These are phyloP conservation scores for Ascobolus immersus DNA, from an alignment of 495 filamentous ascomycete genomes.

Conservation along the genomic window DNA sequence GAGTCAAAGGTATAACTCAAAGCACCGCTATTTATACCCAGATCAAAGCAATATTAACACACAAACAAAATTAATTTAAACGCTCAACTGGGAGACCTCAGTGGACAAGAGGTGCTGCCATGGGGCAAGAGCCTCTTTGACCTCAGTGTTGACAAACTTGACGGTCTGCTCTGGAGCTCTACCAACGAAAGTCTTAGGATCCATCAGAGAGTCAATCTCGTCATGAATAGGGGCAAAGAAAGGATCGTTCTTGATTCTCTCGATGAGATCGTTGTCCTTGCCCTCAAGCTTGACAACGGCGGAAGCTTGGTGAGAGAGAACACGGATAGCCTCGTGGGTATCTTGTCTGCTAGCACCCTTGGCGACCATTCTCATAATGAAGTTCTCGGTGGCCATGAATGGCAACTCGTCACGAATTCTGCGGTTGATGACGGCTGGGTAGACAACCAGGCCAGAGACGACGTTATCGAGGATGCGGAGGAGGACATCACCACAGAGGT, in stretches of 20 bases:
- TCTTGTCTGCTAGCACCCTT: slow-evolving; percentile 62
- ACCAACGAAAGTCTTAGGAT: slow-evolving; percentile 46
- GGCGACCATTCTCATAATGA: slow-evolving; percentile 66
- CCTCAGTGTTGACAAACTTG: slow-evolving; percentile 30
- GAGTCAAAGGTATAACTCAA: background rate
- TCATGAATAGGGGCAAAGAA: slow-evolving; percentile 66
- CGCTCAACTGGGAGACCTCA: slow-evolving; percentile 27
- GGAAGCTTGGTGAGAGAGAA: slow-evolving; percentile 65
- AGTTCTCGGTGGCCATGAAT: slow-evolving; percentile 67
- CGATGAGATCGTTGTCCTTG: slow-evolving; percentile 58
- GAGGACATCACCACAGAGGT: slow-evolving; percentile 61
- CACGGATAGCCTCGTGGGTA: slow-evolving; percentile 74
- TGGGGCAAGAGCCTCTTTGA: slow-evolving; percentile 26
- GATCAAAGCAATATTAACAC: background rate
- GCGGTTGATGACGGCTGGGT: slow-evolving; percentile 47
- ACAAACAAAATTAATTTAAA: slow-evolving; percentile 17
- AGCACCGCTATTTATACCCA: background rate
- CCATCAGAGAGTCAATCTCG: slow-evolving; percentile 50
- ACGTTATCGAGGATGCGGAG: slow-evolving; percentile 65
- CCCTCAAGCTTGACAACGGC: slow-evolving; percentile 59
- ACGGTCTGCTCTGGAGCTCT: slow-evolving; percentile 31
- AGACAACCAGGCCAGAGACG: slow-evolving; percentile 57
- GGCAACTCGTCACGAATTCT: slow-evolving; percentile 57
- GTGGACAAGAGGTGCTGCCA: slow-evolving; percentile 21
- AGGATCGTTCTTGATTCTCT: slow-evolving; percentile 41